A percentile compares a stretch with the other conserved stretches of the same genome.
phyloP scores from a whole-genome alignment of 2,329 filamentous ascomycete genomes.

The Gaeumannomyces tritici region DNA sequence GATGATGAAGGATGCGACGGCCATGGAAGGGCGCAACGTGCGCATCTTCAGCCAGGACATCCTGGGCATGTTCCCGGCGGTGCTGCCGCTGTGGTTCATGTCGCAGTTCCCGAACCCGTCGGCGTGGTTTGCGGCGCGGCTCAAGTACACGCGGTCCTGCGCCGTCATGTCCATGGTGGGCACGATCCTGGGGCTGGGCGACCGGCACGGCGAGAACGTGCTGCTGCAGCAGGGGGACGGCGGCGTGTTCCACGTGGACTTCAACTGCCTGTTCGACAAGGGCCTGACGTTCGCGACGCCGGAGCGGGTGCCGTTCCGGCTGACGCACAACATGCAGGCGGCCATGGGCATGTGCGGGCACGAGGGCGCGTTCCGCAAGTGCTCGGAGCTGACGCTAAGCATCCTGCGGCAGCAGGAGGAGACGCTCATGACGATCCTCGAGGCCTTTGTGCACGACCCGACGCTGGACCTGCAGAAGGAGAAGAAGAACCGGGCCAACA shows the following conservation, averaged over 20 bases:
- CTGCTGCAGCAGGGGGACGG: conserved; percentile 89
- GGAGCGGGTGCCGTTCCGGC: conserved; percentile 87
- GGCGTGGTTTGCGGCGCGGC: conserved; percentile 79
- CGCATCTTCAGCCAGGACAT: conserved; percentile 61
- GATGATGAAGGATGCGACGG: conserved; percentile 53
- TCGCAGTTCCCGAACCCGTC: conserved; percentile 91
- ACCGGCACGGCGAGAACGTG: conserved; percentile 96
- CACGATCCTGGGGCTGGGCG: conserved; percentile 84
- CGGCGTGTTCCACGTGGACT: conserved; percentile 94
- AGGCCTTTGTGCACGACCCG: conserved; percentile 94
- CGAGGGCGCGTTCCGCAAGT: conserved; percentile 85
- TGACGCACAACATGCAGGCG: conserved; percentile 97
- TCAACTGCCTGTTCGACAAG: conserved; percentile 99
- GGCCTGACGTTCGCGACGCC: conserved; percentile 91
- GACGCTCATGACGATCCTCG: conserved; percentile 92
- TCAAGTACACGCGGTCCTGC: conserved; percentile 85
- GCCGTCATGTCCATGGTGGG: conserved; percentile 99
- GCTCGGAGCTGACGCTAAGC: conserved; percentile 77
- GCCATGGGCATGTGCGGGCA: conserved; percentile 94
- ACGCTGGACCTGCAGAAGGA: conserved; percentile 79
- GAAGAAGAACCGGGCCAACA: conserved; percentile 47
- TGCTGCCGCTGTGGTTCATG: conserved; percentile 91
- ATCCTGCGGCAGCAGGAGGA: conserved; percentile 88
- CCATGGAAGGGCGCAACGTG: conserved; percentile 45
- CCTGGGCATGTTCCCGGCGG: conserved; percentile 61